A percentile compares a stretch with the other conserved stretches of the same genome.
Conservation (phyloP, 352 stramenopile genomes). For the Plasmopara halstedii region DNA sequence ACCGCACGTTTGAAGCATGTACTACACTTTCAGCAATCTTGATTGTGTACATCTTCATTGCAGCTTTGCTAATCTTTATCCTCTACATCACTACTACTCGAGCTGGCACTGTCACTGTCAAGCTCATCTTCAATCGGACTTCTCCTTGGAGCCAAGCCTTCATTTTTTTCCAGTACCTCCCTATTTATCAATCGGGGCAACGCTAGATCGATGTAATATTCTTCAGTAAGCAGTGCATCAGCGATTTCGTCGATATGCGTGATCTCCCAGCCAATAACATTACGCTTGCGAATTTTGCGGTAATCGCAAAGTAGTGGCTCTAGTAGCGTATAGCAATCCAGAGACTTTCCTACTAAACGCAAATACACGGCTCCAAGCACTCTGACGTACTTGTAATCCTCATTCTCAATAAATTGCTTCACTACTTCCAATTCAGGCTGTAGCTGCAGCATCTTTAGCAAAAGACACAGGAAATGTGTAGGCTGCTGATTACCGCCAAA, state of each 20-base stretch:
- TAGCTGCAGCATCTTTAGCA: conserved; percentile 98
- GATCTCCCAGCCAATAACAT: conserved; percentile 88
- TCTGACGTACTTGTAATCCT: conserved; percentile 98
- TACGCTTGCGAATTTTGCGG: conserved; percentile 88
- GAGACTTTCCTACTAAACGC: conserved; percentile 87
- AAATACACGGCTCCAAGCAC: conserved; percentile 95
- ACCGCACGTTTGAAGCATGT: too few relatives aligned
- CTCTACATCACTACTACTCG: conserved; percentile 12
- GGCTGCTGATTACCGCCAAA: conserved; percentile 94
- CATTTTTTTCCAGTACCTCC: conserved; percentile 75
- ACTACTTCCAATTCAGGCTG: conserved; percentile 95
- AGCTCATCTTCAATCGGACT: conserved; percentile 77
- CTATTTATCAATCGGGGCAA: conserved; percentile 89
- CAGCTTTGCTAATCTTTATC: not conserved
- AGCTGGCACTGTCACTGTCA: conserved; percentile 23
- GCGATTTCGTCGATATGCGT: conserved; percentile 95
- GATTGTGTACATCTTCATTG: not conserved
- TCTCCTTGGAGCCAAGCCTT: conserved; percentile 45
- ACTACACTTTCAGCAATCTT: too few relatives aligned
- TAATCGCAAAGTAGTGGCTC: conserved; percentile 96
- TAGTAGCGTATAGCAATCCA: conserved; percentile 91
- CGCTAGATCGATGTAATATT: conserved; percentile 91
- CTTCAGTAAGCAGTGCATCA: conserved; percentile 88
- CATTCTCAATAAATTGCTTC: conserved; percentile 91
- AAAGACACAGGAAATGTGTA: conserved; percentile 95